Conservation (phyloP, 2,329 filamentous ascomycete genomes). For the Cordyceps sp. region DNA sequence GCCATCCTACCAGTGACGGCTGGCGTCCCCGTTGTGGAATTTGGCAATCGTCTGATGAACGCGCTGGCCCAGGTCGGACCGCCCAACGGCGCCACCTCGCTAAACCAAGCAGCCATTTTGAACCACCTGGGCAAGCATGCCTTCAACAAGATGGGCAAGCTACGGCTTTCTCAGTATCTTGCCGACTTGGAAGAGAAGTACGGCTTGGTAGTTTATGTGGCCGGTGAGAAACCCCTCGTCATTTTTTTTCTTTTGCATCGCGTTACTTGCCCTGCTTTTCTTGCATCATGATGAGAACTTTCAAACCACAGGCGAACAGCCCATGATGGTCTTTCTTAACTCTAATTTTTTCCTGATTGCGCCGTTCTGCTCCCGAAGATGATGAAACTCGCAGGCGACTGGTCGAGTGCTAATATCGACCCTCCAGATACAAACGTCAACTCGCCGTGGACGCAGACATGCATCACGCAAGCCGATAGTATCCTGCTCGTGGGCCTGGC, state of each 20-base stretch:
- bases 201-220: slow-evolving; percentile 85
- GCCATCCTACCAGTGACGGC: slow-evolving; percentile 80
- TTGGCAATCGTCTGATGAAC: slow-evolving; percentile 74
- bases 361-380: too few species aligned
- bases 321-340: slow-evolving; percentile 39
- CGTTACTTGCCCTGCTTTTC: background rate
- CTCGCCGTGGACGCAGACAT: slow-evolving; percentile 95
- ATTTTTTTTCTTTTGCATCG: background rate
- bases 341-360: slow-evolving; percentile 59
- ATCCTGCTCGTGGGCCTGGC: slow-evolving; percentile 85
- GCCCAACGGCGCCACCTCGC: slow-evolving; percentile 73
- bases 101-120: slow-evolving; percentile 86
- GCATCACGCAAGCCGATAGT: slow-evolving; percentile 91
- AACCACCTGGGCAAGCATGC: slow-evolving; percentile 92
- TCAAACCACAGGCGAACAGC: slow-evolving; percentile 26
- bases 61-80: slow-evolving; percentile 81
- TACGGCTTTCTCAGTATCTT: slow-evolving; percentile 89
- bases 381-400: too few species aligned
- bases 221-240: slow-evolving; percentile 39
- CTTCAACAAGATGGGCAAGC: slow-evolving; percentile 92
- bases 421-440: slow-evolving; percentile 77
- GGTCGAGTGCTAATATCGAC: slow-evolving; percentile 12
- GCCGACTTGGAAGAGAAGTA: slow-evolving; percentile 97
- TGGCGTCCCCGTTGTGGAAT: slow-evolving; percentile 88
- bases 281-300: slow-evolving; percentile 33